Conservation (phyloP, 495 filamentous ascomycete species). For the Aspergillus affinis region DNA sequence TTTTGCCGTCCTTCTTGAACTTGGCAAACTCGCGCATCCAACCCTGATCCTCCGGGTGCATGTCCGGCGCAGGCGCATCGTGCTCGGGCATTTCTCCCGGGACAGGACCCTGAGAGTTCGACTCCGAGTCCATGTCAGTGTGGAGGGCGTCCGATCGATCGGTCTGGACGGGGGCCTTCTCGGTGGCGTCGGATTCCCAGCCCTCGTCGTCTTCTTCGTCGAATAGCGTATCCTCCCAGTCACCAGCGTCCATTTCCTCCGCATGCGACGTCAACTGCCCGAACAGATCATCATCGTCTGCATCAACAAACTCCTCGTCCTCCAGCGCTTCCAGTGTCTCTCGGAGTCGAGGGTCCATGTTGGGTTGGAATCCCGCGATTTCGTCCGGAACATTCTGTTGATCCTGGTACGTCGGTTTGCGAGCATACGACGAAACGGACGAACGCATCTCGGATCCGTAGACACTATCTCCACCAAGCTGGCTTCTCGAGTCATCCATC, state of each 20-base stretch:
- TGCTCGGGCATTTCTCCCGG: conserved; percentile 48
- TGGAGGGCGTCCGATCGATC: conserved; percentile 32
- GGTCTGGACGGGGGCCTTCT: conserved; percentile 57
- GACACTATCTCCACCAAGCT: conserved; percentile 38
- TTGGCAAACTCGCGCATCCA: conserved; percentile 91
- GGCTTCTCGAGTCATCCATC: conserved; percentile 54
- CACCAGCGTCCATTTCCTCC: conserved; percentile 67
- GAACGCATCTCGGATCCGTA: conserved; percentile 42
- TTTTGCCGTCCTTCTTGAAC: conserved; percentile 73
- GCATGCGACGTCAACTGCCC: conserved; percentile 70
- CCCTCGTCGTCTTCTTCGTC: conserved; percentile 70
- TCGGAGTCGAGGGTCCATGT: conserved; percentile 93
- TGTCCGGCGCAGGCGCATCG: conserved; percentile 38
- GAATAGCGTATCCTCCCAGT: conserved; percentile 62
- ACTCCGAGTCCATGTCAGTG: conserved; percentile 10
- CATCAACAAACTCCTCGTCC: conserved; percentile 91
- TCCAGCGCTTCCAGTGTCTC: conserved; percentile 94
- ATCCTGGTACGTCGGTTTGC: conserved; percentile 79
- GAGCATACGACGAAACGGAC: conserved; percentile 63
- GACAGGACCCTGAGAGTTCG: conserved; percentile 20
- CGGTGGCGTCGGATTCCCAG: conserved; percentile 94
- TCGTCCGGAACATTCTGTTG: conserved; percentile 91
- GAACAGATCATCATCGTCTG: conserved; percentile 76
- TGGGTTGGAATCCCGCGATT: conserved; percentile 89
- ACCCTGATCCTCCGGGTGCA: conserved; percentile 56